Base-by-base conservation (phyloP, 768 basidiomycete genomes). In the Plicaturopsis crispa region DNA sequence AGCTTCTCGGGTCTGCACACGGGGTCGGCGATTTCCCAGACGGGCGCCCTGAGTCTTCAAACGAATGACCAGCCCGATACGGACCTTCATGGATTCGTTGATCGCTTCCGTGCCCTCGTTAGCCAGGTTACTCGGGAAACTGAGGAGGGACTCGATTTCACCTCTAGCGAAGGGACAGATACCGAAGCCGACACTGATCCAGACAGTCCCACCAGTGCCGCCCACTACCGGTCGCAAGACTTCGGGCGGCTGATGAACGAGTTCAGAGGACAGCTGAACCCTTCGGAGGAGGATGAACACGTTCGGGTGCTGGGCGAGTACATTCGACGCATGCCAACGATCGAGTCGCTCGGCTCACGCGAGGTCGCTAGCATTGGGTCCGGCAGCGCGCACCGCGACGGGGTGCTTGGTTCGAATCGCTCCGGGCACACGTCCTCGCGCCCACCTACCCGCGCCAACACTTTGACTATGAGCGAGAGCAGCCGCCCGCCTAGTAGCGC, bases 271-370 rank as follows among this genome's bases (percentile, higher is more conserved):
- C 72, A 73, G 44, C 70, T 69, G 34, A 69, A 67, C 2, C 54
- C 59, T 18, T 67, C 67, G 3, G 69, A 68, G 47, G 62, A 63
- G 14, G 62, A 67, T 16, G 73, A 73, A 26, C 66, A 71, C 38
- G 62, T 85, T 21, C 69, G 68, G 5, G 67, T 87, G 35, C 61
- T 88, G 39, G 80, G 83, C 38, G 66, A 71, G 17, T 73, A 66
- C 48, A 69, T 87, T 31, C 67, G 72, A 36, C 80, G 85, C 26
- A 85, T 88, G 84, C 78, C 83, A 14, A 87, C 85, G 20, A 87
- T 87, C 44, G 83, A 86, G 54, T 78, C 75, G 31, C 67, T 86
- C 55, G 84, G 82, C 28, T 82, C 79, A 13, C 69, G 73, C 36
- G 84, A 88, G 49, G 55, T 44, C 24, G 43, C 43, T 63, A 35